These are phyloP conservation scores for Microcyclospora pomicola DNA, from an alignment of 2,329 filamentous ascomycete species.

Conservation along the genomic window DNA sequence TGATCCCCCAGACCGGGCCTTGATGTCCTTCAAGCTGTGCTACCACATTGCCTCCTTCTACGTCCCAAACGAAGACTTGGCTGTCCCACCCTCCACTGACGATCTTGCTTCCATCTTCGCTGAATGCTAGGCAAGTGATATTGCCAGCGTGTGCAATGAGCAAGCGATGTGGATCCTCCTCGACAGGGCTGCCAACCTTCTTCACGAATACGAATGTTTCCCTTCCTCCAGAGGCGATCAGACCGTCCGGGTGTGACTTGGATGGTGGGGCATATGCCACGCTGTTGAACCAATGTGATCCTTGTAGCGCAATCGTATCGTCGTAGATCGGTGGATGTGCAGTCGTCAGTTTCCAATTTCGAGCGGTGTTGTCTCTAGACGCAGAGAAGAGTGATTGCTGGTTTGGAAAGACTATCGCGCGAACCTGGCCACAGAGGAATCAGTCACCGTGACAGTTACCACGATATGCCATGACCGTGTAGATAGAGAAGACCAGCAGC, in stretches of 20 bases:
- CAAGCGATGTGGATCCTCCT: slow-evolving; percentile 71
- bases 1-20: slow-evolving; percentile 78
- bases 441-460: slow-evolving; percentile 2
- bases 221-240: slow-evolving; percentile 77
- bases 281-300: slow-evolving; percentile 76
- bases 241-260: slow-evolving; percentile 55
- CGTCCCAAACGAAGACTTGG: slow-evolving; percentile 71
- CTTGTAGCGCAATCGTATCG: slow-evolving; percentile 62
- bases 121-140: slow-evolving; percentile 73
- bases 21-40: slow-evolving; percentile 61
- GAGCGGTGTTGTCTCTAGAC: slow-evolving; percentile 81
- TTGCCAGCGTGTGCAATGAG: slow-evolving; percentile 79
- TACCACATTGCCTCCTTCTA: slow-evolving; percentile 73
- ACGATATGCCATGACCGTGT: background rate
- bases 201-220: slow-evolving; percentile 89
- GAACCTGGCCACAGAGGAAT: slow-evolving; percentile 48
- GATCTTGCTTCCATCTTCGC: slow-evolving; percentile 55
- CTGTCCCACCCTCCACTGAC: slow-evolving; percentile 92
- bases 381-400: slow-evolving; percentile 64
- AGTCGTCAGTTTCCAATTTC: slow-evolving; percentile 63
- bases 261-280: slow-evolving; percentile 63
- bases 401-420: slow-evolving; percentile 65
- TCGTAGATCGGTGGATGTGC: slow-evolving; percentile 59
- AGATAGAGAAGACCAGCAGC: background rate
- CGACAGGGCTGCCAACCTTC: slow-evolving; percentile 49